These are phyloP conservation scores for Aureobasidium sp. DNA, from an alignment of 2,329 filamentous ascomycete genomes.

Conservation along the genomic window DNA sequence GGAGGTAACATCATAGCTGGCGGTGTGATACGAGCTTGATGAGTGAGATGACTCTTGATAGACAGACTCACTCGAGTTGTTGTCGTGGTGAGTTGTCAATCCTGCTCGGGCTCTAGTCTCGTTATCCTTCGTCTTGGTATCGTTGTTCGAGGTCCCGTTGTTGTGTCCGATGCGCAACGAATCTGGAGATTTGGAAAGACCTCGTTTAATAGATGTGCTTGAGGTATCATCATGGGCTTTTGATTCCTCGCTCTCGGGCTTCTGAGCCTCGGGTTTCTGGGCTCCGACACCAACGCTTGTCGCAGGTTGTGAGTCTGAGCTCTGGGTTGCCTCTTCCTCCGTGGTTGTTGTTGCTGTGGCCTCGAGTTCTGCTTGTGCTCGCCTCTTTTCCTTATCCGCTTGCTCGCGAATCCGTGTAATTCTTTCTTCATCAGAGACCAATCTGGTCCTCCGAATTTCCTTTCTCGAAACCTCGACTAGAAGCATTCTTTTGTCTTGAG, in stretches of 20 bases:
- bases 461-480: conserved; percentile 26
- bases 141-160: not conserved
- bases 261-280: not conserved
- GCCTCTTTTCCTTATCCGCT: conserved; percentile 17
- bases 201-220: not conserved
- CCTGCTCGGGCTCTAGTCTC: not conserved
- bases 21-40: not conserved
- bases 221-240: not conserved
- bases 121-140: not conserved
- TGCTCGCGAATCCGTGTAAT: conserved; percentile 20
- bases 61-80: not conserved
- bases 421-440: conserved; percentile 22
- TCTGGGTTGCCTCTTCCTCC: not conserved
- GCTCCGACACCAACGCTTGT: too few relatives aligned
- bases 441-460: conserved; percentile 21
- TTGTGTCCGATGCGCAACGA: not conserved
- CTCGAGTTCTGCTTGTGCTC: conserved; percentile 3
- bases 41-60: not conserved
- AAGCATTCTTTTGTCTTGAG: conserved; percentile 23
- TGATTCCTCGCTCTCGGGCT: not conserved
- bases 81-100: not conserved
- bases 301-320: not conserved
- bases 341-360: not conserved
- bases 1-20: not conserved
- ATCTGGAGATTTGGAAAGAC: not conserved